A percentile compares a stretch with the other conserved stretches of the same genome.
These are phyloP conservation scores for Hypoxylon sp. DNA, from an alignment of 2,329 filamentous ascomycete species.

Conservation along the genomic window DNA sequence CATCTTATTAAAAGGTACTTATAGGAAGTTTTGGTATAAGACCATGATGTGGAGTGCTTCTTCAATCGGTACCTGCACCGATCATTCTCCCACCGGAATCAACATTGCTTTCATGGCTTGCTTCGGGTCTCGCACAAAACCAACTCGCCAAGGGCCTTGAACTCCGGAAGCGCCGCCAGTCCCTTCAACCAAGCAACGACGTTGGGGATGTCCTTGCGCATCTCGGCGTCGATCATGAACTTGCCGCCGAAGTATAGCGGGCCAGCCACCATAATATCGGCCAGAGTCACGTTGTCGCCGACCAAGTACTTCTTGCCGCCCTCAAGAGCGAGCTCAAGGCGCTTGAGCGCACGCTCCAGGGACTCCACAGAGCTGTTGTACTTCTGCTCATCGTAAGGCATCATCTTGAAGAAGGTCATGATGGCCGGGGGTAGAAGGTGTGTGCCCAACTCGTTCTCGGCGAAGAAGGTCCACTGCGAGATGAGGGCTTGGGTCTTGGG, in stretches of 20 bases:
- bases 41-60: not conserved
- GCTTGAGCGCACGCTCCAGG: conserved; percentile 52
- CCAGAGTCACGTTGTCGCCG: conserved; percentile 57
- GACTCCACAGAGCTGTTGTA: conserved; percentile 43
- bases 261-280: conserved; percentile 57
- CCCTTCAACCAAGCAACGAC: conserved; percentile 54
- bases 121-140: conserved; percentile 53
- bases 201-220: conserved; percentile 55
- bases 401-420: conserved; percentile 53
- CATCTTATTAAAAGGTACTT: not conserved
- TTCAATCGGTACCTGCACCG: not conserved
- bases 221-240: conserved; percentile 56
- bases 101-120: conserved; percentile 21
- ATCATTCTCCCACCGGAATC: not conserved
- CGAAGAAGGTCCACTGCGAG: conserved; percentile 63
- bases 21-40: not conserved
- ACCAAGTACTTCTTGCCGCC: conserved; percentile 58
- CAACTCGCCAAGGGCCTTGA: conserved; percentile 55
- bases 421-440: conserved; percentile 45
- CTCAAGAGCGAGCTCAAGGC: conserved; percentile 53
- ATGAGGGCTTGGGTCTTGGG: conserved; percentile 60
- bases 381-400: conserved; percentile 49
- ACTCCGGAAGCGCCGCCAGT: conserved; percentile 53
- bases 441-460: conserved; percentile 56
- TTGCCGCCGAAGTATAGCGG: conserved; percentile 47